These are phyloP conservation scores for Ophiorrhiza pumila DNA, from an alignment of 257 asterid genomes.

Conservation along the genomic window DNA sequence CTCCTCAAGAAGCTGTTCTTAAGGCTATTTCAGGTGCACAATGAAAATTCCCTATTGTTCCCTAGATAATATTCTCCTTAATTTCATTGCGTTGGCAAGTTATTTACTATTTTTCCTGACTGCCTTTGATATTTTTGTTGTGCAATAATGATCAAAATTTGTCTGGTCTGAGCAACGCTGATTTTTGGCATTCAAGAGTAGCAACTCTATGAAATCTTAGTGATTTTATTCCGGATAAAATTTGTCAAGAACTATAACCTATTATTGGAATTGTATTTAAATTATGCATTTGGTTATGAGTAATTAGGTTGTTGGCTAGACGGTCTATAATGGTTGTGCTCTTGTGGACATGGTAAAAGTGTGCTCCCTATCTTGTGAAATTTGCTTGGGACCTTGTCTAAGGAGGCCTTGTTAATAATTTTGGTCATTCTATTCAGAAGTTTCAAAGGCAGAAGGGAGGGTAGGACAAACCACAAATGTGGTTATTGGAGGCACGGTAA, in stretches of 20 bases:
- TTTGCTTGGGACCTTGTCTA: not conserved
- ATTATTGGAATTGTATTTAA: not conserved
- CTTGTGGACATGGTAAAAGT: not conserved
- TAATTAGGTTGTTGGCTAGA: not conserved
- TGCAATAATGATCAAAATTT: not conserved
- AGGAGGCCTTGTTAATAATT: constrained; percentile 6
- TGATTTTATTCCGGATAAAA: not conserved
- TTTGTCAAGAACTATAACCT: not conserved
- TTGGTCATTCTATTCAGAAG: constrained; percentile 47
- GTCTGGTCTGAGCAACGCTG: not conserved
- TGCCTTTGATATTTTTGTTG: not conserved
- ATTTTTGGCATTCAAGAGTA: not conserved
- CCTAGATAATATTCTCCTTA: not conserved
- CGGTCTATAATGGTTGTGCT: not conserved
- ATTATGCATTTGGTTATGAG: not conserved
- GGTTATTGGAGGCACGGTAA: constrained; percentile 82
- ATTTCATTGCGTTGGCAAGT: not conserved
- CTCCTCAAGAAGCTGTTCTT: constrained; percentile 92
- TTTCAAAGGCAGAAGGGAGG: constrained; percentile 82
- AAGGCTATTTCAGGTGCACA: constrained; percentile 86
- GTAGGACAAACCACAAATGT: constrained; percentile 86
- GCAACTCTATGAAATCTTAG: not conserved
- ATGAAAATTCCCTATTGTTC: not conserved
- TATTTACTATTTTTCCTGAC: not conserved
- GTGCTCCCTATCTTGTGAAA: not conserved